Evolutionary conservation across 1,139 yeast genomes (phyloP), one percentile per base, ranked within the genome.

Genomic region (Pichia sp.): DNA sequence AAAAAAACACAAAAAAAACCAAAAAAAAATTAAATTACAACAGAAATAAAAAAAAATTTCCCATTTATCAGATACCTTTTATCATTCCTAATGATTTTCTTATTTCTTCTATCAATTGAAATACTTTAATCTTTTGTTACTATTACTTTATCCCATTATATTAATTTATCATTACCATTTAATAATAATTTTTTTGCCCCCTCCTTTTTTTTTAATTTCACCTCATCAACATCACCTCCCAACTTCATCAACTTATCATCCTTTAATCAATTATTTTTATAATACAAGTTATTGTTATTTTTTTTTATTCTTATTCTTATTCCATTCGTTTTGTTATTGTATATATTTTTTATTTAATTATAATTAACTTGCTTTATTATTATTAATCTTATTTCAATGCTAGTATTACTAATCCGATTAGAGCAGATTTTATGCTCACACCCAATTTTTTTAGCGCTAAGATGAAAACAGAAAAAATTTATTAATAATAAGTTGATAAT

Each of bases 281-380:
- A 46, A 41, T 46, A 18, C 19, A 18, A 29, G 18, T 25, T 28
- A 31, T 45, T 28, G 29, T 45, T 45, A 46, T 19, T 18, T 46
- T 13, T 33, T 33, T 16, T 33, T 5, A 9, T 34, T 36, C 42
- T 46, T 18, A 19, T 31, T 22, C 25, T n/a, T 18, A 19, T 31
- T 22, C 25, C 27, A 44, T 22, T 36, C 16, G 38, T 38, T 34
- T 27, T 45, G 36, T 28, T 43, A 31, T 47, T 42, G 29, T 47
- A 39, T 39, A 39, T 39, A 34, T 22, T 28, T 27, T 47, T 36
- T 47, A 44, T 48, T 44, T 44, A 45, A 36, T 34, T 34, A 34
- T 34, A n/a, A 44, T 38, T 30, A 39, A 44, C 45, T 33, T 48
- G 50, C 50, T 44, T 44, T 48, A 44, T 43, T 41, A 36, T 38